Conservation (phyloP, 805 yeast genomes). For the Kazachstania bromeliacearum region DNA sequence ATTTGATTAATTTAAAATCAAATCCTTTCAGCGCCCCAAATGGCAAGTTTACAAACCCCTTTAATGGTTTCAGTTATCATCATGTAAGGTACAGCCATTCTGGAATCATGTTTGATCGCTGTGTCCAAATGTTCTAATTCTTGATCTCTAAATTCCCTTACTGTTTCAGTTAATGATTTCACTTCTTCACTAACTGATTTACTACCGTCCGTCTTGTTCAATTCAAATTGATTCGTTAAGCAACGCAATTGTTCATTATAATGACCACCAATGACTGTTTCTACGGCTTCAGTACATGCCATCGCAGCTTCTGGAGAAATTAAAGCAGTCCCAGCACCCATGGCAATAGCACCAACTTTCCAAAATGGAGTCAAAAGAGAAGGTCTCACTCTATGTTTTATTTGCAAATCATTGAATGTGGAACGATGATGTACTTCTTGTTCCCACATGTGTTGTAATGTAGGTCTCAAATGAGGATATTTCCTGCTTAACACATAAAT, state of each 20-base stretch:
- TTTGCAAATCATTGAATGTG: slow-evolving; percentile 73
- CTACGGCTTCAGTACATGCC: slow-evolving; percentile 99
- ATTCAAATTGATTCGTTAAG: slow-evolving; percentile 55
- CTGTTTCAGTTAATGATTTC: slow-evolving; percentile 44
- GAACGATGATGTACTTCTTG: slow-evolving; percentile 88
- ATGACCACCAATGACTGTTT: slow-evolving; percentile 94
- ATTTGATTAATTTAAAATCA: too few relatives aligned
- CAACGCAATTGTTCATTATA: slow-evolving; percentile 83
- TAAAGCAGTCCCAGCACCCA: slow-evolving; percentile 82
- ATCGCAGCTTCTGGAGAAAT: slow-evolving; percentile 93
- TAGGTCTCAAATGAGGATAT: slow-evolving; percentile 66
- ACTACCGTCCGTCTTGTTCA: slow-evolving; percentile 29
- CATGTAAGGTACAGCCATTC: slow-evolving; percentile 86
- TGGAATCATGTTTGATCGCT: slow-evolving; percentile 86
- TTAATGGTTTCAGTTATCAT: slow-evolving; percentile 82
- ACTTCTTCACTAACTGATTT: slow-evolving; percentile 41
- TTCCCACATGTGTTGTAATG: slow-evolving; percentile 94
- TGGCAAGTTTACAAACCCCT: slow-evolving; percentile 74
- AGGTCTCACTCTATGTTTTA: slow-evolving; percentile 76
- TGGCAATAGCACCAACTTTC: slow-evolving; percentile 80
- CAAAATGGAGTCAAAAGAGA: slow-evolving; percentile 85
- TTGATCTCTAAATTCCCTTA: slow-evolving; percentile 79
- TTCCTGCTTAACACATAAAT: slow-evolving; percentile 61
- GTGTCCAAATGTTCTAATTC: slow-evolving; percentile 93
- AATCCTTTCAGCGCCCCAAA: slow-evolving; percentile 81